Evolutionary conservation across 140 eudicot genomes (phyloP), one percentile per base, ranked within the genome.

Genomic region (Anethum foeniculum): DNA sequence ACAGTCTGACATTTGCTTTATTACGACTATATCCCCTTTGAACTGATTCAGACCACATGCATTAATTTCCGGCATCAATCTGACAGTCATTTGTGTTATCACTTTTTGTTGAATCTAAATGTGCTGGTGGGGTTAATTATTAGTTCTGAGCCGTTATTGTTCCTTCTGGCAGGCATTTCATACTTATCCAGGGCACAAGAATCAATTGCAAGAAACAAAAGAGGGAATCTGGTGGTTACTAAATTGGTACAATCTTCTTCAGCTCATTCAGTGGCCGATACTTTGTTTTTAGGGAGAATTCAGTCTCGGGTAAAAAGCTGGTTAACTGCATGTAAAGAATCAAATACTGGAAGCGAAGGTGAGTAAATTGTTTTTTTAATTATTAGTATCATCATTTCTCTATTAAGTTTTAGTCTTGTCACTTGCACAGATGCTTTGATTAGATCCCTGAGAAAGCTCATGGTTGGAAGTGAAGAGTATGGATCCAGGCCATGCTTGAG

Each of bases 151-250:
- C 30, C 69, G 28, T 10, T 52, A 49, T 49, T 36, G 71, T 82
- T 80, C 85, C 78, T 46, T 62, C 48, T 69, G 81, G 79, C 90
- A 94, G 98, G 98, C 71, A 92, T 95, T 82, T 95, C 99, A 67
- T 92, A 92, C 93, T 81, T 95, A 85, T 95, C 98, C 82, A 92
- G 91, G 85, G 96, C 90, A 71, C 97, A 95, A 89, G 99, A 95
- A 86, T 86, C 84, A 54, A 85, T 86, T 64, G 86, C 90, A 73
- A 87, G 81, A 81, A 77, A 69, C 74, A 86, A 67, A 67, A 78
- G 69, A 58, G 93, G 88, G 71, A 82, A 81, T 82, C 75, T 80
- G 1, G 83, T 85, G 79, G 38, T 86, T 75, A 80, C 78, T 81
- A 83, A 78, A 77, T 41, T 23, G 54, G 60, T 80, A 62, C 89